These are phyloP conservation scores for Geosmithia morbida DNA, from an alignment of 2,329 filamentous ascomycete species.

Conservation along the genomic window DNA sequence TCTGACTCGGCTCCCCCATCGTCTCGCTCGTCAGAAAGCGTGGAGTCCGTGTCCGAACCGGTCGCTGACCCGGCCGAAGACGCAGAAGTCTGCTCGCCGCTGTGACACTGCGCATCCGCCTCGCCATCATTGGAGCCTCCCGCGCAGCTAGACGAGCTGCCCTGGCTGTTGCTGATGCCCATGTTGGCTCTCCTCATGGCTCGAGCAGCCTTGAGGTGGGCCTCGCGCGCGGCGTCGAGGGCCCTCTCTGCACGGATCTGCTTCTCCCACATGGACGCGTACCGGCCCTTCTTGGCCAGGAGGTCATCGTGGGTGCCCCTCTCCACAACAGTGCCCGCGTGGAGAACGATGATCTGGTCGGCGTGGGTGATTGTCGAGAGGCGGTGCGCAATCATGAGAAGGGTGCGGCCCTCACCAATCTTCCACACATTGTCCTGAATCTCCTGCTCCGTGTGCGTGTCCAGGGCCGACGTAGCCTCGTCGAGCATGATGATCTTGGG, in stretches of 20 bases:
- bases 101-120: conserved; percentile 12
- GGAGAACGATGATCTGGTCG: conserved; percentile 70
- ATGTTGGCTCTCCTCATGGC: conserved; percentile 35
- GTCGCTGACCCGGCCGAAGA: conserved; percentile 8
- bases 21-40: not conserved
- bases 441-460: conserved; percentile 84
- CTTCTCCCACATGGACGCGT: conserved; percentile 79
- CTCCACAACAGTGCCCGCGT: conserved; percentile 64
- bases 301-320: conserved; percentile 68
- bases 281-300: conserved; percentile 54
- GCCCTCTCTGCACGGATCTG: conserved; percentile 68
- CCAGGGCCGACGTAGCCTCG: conserved; percentile 82
- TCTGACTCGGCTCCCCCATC: not conserved
- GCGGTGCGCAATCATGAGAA: conserved; percentile 90
- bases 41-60: conserved; percentile 22
- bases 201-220: conserved; percentile 17
- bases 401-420: conserved; percentile 72
- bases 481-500: conserved; percentile 86
- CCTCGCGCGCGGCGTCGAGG: conserved; percentile 18
- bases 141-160: too few species aligned
- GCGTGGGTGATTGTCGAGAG: conserved; percentile 76
- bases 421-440: conserved; percentile 78
- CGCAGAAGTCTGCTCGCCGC: conserved; percentile 16
- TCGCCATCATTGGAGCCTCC: conserved; percentile 10
- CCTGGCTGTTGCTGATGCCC: conserved; percentile 20